Base-by-base conservation (phyloP, 2,329 filamentous ascomycete species). In the Elsinoe fawcettii region DNA sequence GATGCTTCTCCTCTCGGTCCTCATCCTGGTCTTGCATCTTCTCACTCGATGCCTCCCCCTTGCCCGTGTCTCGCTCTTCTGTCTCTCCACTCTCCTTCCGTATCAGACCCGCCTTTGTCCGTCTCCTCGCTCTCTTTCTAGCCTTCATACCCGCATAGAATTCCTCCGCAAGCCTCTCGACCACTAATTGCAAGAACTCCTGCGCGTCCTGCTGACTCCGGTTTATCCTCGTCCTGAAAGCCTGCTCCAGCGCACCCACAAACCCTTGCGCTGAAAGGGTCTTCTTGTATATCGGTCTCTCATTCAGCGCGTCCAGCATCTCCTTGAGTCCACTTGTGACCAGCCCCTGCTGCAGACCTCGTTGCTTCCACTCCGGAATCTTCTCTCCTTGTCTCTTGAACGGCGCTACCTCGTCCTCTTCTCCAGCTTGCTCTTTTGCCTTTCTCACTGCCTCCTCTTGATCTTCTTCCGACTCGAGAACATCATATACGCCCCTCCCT, bases 151-250 rank as follows among this genome's bases (percentile, higher is more conserved):
- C 90, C 3, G 90, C 90, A 68, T 95, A 85, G 66, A 96, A 96
- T 72, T 99, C 93, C 67, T 99, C 93, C 66, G 89, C 90, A 57
- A 99, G 76, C 55, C 92, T 81, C 74, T 99, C 92, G 2, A 90
- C 87, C 11, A 99, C 86, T 51, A 97, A 86, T 73, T 99, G 93
- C 57, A 99, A 74, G 62, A 99, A 96, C 70, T 99, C 93, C 68
- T 99, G 93, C 9, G 93, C 93, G 74, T 99, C 93, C 72, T 99
- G 93, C 72, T 99, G 93, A 68, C 93, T 90, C 56, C 92, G 81
- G 68, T 88, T 96, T 65, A 99, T 95, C 65, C 88, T 84, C 66
- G 95, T 92, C 57, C 84, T 83, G 67, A 96, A 99, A 0, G 92
- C 90, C 27, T 78, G 77, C 74, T 99, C 93, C 54, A 99, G 77